Evolutionary conservation across 768 basidiomycete species (phyloP), one percentile per base, ranked within the genome.

Genomic region (Tylopilus felleus): DNA sequence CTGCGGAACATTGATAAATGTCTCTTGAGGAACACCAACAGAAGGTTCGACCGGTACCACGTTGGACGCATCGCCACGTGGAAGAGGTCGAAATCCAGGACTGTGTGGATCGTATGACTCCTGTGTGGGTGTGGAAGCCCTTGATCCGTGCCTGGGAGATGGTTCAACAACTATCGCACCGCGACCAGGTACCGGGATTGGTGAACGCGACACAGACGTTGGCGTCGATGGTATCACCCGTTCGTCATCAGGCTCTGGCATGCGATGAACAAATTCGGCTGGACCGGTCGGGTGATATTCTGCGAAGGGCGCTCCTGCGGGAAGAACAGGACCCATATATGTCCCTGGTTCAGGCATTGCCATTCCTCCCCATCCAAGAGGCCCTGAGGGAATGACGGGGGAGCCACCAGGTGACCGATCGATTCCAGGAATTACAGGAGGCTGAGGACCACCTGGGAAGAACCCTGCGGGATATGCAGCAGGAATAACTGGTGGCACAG

Each of bases 251-350:
- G 8, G 25, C 2, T 63, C 61, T 13, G 41, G 47, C 13, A 28
- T 22, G 12, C 2, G 60, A 23, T 59, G 51, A 40, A 27, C 8
- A 28, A 55, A 60, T 17, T 48, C 56, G 17, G 22, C 14, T 9
- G 55, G 64, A 19, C 45, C 44, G 2, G 36, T 47, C 2, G 55
- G 47, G 40, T 33, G 57, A 40, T 46, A 53, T 3, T 48, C 52
- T 1, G 38, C 56, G 27, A 53, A 60, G 10, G 57, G 56, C 4
- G 41, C 47, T n/a, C 72, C 75, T 23, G 62, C 38, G 38, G 38
- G 76, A 49, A 79, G 68, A 21, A 78, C 73, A 9, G 72, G 72
- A 14, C 56, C 58, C 10, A 21, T 35, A 3, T 50, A 60, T 7
- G 40, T 35, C 9, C 17, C 44, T 38, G 65, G 65, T 16, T 65